Percentiles rank a stretch among this genome's conserved stretches.
Conservation (phyloP, 1,284 basidiomycete species). For the Naganishia sp. region DNA sequence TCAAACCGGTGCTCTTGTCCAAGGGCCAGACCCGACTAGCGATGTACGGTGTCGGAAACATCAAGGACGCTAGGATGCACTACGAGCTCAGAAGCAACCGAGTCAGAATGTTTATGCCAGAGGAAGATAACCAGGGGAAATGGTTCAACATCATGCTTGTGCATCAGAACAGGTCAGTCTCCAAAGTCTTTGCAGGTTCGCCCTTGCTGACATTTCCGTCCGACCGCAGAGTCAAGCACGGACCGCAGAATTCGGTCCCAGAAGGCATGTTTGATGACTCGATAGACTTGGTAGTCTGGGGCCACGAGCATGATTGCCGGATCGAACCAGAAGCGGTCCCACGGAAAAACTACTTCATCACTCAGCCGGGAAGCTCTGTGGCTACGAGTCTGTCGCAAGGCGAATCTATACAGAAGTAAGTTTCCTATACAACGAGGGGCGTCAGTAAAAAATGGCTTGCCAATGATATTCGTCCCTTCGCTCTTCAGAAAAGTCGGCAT, state of each 20-base stretch:
- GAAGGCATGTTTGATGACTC: conserved; percentile 97
- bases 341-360: conserved; percentile 86
- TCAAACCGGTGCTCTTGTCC: conserved; percentile 82
- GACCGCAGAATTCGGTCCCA: conserved; percentile 87
- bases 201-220: conserved; percentile 4
- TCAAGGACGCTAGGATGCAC: conserved; percentile 94
- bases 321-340: conserved; percentile 87
- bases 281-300: conserved; percentile 92
- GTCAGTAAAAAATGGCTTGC: neutral
- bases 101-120: conserved; percentile 94
- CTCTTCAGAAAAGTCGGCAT: conserved; percentile 76
- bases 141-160: conserved; percentile 96
- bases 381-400: conserved; percentile 91
- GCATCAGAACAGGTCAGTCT: conserved; percentile 88
- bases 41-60: conserved; percentile 93
- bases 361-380: conserved; percentile 92
- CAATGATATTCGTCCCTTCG: neutral
- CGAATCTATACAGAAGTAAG: conserved; percentile 82
- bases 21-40: conserved; percentile 86
- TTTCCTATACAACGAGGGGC: conserved; percentile 30
- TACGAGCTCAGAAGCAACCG: conserved; percentile 91
- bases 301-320: conserved; percentile 97
- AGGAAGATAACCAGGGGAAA: conserved; percentile 66
- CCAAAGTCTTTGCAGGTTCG: neutral
- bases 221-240: conserved; percentile 77